These are phyloP conservation scores for Arthrobotrys megalospora DNA, from an alignment of 2,329 filamentous ascomycete species.

Conservation along the genomic window DNA sequence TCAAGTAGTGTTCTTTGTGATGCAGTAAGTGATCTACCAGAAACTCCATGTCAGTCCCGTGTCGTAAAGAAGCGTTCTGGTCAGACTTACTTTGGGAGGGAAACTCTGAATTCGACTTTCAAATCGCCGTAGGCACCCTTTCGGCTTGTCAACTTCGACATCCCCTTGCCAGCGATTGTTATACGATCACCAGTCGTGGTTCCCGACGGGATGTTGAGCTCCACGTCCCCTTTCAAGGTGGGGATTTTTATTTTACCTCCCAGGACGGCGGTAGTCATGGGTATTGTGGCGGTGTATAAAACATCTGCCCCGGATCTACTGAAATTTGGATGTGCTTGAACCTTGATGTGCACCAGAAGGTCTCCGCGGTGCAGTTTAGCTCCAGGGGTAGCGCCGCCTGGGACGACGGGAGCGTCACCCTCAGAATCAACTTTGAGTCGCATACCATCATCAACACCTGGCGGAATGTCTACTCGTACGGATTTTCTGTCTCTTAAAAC, in stretches of 20 bases:
- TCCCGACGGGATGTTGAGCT: conserved; percentile 90
- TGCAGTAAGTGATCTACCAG: conserved; percentile 74
- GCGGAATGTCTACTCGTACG: conserved; percentile 90
- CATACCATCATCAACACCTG: conserved; percentile 97
- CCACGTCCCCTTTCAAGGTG: conserved; percentile 90
- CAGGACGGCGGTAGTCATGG: conserved; percentile 90
- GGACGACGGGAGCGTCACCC: conserved; percentile 81
- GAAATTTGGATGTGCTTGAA: conserved; percentile 92
- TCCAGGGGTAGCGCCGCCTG: conserved; percentile 75
- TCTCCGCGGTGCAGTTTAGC: conserved; percentile 75
- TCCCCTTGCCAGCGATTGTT: conserved; percentile 90
- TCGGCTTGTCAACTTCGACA: conserved; percentile 82
- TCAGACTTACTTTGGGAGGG: conserved; percentile 85
- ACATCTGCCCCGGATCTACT: conserved; percentile 89
- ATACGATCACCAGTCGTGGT: conserved; percentile 94
- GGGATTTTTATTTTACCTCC: conserved; percentile 92
- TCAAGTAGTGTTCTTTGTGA: conserved; percentile 95
- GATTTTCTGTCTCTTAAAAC: conserved; percentile 86
- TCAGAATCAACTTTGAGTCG: conserved; percentile 85
- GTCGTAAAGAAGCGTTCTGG: background rate
- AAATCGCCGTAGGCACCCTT: conserved; percentile 82
- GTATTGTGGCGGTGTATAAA: conserved; percentile 90
- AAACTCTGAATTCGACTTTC: conserved; percentile 92
- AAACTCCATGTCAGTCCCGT: conserved; percentile 27
- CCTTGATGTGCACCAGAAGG: conserved; percentile 89